Evolutionary conservation across 2,329 filamentous ascomycete genomes (phyloP).

Genomic region (Penicillium frequentans): DNA sequence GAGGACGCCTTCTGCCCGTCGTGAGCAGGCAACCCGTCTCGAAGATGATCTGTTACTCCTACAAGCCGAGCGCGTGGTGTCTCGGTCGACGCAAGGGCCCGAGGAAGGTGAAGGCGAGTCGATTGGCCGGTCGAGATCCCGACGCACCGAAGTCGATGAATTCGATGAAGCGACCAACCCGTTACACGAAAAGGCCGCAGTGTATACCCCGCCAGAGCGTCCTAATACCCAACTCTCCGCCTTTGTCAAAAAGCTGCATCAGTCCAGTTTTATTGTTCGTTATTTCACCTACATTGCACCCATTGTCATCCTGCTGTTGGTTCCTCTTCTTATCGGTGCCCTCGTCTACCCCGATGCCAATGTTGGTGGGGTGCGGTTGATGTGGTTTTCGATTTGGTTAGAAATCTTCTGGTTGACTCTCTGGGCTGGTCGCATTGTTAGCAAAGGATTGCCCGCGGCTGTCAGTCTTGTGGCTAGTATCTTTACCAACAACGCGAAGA

Average conservation of each 20-base stretch:
- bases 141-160: conserved; percentile 60
- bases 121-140: conserved; percentile 54
- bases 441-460: conserved; percentile 63
- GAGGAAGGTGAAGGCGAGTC: conserved; percentile 43
- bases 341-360: conserved; percentile 60
- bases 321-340: conserved; percentile 66
- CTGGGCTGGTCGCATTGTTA: conserved; percentile 71
- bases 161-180: conserved; percentile 69
- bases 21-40: conserved; percentile 61
- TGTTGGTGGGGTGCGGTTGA: conserved; percentile 71
- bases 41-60: conserved; percentile 67
- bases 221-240: conserved; percentile 62
- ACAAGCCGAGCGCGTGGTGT: conserved; percentile 63
- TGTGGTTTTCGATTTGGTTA: conserved; percentile 96
- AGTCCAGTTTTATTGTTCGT: conserved; percentile 65
- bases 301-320: conserved; percentile 62
- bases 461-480: conserved; percentile 67
- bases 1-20: conserved; percentile 55
- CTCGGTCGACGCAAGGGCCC: conserved; percentile 39
- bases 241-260: conserved; percentile 65
- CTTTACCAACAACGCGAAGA: conserved; percentile 84
- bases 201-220: conserved; percentile 65
- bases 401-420: conserved; percentile 90
- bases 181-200: conserved; percentile 64
- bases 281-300: conserved; percentile 73